Evolutionary conservation across 2,329 filamentous ascomycete genomes (phyloP).

Genomic region (Penicillium corylophilum): DNA sequence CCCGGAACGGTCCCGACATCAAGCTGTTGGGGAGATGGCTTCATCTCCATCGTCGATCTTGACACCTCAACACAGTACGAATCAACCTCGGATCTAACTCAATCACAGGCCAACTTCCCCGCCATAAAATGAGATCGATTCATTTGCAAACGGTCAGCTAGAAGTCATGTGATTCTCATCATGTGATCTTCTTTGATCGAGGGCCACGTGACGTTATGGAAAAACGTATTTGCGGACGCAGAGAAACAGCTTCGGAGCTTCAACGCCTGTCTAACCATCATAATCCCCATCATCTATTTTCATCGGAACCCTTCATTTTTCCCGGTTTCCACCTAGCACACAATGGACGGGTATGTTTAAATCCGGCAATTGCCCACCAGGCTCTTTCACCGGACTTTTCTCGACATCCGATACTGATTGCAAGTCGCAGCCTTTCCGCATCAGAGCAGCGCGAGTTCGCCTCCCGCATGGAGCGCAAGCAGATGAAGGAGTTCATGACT

Average conservation of each 20-base stretch:
- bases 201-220: no score
- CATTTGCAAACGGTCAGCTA: not conserved
- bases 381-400: not conserved
- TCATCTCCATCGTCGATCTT: no score
- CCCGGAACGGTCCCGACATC: not conserved
- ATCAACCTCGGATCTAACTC: no score
- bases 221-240: conserved; percentile 16
- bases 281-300: conserved; percentile 4
- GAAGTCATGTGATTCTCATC: conserved; percentile 9
- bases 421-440: conserved; percentile 60
- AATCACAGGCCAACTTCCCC: no score
- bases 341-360: conserved; percentile 38
- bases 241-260: conserved; percentile 26
- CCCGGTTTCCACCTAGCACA: conserved; percentile 12
- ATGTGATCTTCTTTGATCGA: not conserved
- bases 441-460: conserved; percentile 91
- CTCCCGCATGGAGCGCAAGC: conserved; percentile 92
- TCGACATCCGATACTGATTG: conserved; percentile 7
- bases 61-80: no score
- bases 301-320: not conserved
- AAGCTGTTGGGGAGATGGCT: no score
- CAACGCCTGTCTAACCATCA: conserved; percentile 5
- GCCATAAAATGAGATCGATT: not conserved
- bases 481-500: conserved; percentile 98
- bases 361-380: not conserved